A percentile compares a stretch with the other conserved stretches of the same genome.
These are phyloP conservation scores for Umbelopsis vinacea DNA, from an alignment of 192 early-diverging fungal species.

Conservation along the genomic window DNA sequence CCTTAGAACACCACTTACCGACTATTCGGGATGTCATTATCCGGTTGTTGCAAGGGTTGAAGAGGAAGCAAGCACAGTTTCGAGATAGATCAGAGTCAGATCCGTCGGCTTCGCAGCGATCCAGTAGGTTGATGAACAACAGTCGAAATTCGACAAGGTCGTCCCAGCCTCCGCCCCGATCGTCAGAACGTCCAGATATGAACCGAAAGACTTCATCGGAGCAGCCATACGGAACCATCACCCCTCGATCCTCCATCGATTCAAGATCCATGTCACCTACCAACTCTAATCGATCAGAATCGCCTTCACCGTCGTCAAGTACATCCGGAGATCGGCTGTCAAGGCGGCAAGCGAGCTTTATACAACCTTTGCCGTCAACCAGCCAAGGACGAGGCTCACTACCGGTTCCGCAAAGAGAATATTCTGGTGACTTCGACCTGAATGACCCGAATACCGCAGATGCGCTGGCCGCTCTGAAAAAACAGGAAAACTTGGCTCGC, in stretches of 20 bases:
- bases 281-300: not conserved
- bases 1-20: slow-evolving; percentile 55
- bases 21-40: slow-evolving; percentile 58
- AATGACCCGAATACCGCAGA: slow-evolving; percentile 42
- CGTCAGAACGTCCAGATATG: slow-evolving; percentile 7
- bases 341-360: not conserved
- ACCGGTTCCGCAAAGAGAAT: not conserved
- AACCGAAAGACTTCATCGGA: not conserved
- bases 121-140: not conserved
- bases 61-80: slow-evolving; percentile 53
- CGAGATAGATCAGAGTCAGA: slow-evolving; percentile 32
- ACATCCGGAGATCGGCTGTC: not conserved
- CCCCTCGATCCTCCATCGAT: not conserved
- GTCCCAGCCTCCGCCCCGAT: slow-evolving; percentile 1
- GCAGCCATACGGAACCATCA: not conserved
- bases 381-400: not conserved
- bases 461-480: slow-evolving; percentile 40
- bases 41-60: slow-evolving; percentile 53
- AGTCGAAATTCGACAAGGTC: not conserved
- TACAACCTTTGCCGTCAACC: not conserved
- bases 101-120: not conserved
- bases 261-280: not conserved
- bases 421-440: slow-evolving; percentile 33
- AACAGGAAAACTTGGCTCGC: slow-evolving; percentile 43
- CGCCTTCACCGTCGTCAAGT: slow-evolving; percentile 3